Evolutionary conservation across 192 early-diverging fungal genomes (phyloP).

Genomic region (Coemansia sp.): DNA sequence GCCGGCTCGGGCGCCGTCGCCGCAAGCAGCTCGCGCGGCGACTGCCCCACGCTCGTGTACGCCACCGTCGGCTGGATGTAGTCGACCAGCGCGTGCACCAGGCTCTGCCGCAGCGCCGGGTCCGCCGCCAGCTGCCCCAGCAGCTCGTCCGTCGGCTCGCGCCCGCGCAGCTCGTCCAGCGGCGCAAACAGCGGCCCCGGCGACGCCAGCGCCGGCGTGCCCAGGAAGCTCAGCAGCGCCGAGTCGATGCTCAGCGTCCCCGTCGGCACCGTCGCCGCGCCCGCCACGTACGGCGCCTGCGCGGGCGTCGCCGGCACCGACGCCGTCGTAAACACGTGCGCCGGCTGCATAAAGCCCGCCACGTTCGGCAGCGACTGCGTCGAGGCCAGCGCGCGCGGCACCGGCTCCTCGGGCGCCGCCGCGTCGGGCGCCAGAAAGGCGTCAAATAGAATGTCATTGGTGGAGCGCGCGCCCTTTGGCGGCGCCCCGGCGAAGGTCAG

Average conservation of each 20-base stretch:
- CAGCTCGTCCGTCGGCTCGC: slow-evolving; percentile 11
- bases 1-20: not conserved
- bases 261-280: slow-evolving; percentile 8
- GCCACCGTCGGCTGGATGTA: slow-evolving; percentile 32
- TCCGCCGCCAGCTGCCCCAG: slow-evolving; percentile 29
- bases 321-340: slow-evolving; percentile 18
- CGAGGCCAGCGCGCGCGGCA: not conserved
- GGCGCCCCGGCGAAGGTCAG: slow-evolving; percentile 15
- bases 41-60: slow-evolving; percentile 20
- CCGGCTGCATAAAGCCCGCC: slow-evolving; percentile 2
- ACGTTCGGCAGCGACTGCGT: slow-evolving; percentile 20
- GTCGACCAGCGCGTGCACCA: slow-evolving; percentile 50
- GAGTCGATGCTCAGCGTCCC: slow-evolving; percentile 11
- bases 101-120: slow-evolving; percentile 31
- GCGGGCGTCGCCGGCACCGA: slow-evolving; percentile 28
- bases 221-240: slow-evolving; percentile 27
- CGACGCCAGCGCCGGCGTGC: slow-evolving; percentile 26
- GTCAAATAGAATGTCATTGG: slow-evolving; percentile 17
- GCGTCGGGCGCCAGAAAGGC: slow-evolving; percentile 14
- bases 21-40: slow-evolving; percentile 3
- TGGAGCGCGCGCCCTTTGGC: not conserved
- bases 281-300: not conserved
- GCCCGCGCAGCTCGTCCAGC: slow-evolving; percentile 39
- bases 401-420: not conserved
- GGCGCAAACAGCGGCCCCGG: slow-evolving; percentile 43